A percentile compares a stretch with the other conserved stretches of the same genome.
These are phyloP conservation scores for Meripilus lineatus DNA, from an alignment of 1,284 basidiomycete genomes.

Conservation along the genomic window DNA sequence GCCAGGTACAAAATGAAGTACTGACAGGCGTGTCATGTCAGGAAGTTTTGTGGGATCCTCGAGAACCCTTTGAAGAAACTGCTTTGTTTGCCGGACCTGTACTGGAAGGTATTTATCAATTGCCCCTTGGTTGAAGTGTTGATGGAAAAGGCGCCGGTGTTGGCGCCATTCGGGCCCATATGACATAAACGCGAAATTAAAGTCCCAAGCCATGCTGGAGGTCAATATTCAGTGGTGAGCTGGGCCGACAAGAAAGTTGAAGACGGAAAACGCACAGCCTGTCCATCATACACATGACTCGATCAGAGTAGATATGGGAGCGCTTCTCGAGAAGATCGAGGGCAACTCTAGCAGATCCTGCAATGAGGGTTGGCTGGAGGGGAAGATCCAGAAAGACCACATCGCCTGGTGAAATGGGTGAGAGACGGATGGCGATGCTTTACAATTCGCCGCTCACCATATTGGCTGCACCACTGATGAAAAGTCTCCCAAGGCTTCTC, in stretches of 20 bases:
- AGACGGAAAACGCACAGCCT: slow-evolving; percentile 1
- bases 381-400: slow-evolving; percentile 12
- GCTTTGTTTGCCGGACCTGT: neutral
- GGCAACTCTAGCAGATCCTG: slow-evolving; percentile 13
- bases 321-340: slow-evolving; percentile 16
- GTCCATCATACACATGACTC: neutral
- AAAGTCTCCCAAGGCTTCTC: no score
- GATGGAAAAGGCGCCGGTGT: slow-evolving; percentile 2
- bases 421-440: neutral
- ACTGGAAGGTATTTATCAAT: neutral
- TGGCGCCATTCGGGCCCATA: slow-evolving; percentile 6
- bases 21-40: slow-evolving; percentile 2
- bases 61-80: slow-evolving; percentile 1
- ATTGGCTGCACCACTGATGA: neutral
- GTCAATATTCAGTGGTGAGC: neutral
- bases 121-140: slow-evolving; percentile 1
- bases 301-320: slow-evolving; percentile 12
- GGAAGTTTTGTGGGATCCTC: neutral
- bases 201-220: neutral
- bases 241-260: neutral
- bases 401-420: slow-evolving; percentile 5
- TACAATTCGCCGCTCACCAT: neutral
- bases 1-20: neutral
- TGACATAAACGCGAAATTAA: slow-evolving; percentile 4
- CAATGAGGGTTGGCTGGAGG: slow-evolving; percentile 6